These are phyloP conservation scores for Delphinella strobiligena DNA, from an alignment of 2,329 filamentous ascomycete genomes.

Conservation along the genomic window DNA sequence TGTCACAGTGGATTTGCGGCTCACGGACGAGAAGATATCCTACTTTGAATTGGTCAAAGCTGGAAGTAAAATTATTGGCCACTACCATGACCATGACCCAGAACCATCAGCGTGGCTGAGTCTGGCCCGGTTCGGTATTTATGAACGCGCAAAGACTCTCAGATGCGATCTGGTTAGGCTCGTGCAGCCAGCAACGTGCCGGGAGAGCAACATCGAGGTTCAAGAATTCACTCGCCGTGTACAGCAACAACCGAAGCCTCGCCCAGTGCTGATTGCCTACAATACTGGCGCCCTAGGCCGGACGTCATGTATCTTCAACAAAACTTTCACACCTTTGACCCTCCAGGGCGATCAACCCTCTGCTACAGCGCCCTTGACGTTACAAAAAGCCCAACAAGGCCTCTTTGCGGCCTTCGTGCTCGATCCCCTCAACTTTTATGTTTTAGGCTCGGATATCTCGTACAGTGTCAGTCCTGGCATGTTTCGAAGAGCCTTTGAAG, in stretches of 20 bases:
- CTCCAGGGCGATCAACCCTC: background rate
- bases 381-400: constrained; percentile 50
- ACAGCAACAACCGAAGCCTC: constrained; percentile 12
- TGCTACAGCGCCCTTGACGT: constrained; percentile 34
- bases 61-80: constrained; percentile 49
- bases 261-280: constrained; percentile 18
- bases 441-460: constrained; percentile 59
- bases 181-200: constrained; percentile 42
- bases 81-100: constrained; percentile 33
- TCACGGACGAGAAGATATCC: constrained; percentile 40
- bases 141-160: constrained; percentile 43
- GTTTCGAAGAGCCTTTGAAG: constrained; percentile 58
- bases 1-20: constrained; percentile 45
- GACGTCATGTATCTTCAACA: constrained; percentile 55
- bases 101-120: constrained; percentile 44
- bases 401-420: constrained; percentile 55
- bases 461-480: constrained; percentile 68
- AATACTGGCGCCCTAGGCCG: constrained; percentile 52
- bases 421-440: constrained; percentile 59
- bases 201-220: constrained; percentile 53
- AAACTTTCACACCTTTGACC: constrained; percentile 47
- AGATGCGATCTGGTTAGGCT: constrained; percentile 53
- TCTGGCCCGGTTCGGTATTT: constrained; percentile 42
- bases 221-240: constrained; percentile 42
- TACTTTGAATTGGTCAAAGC: constrained; percentile 41